Base-by-base conservation (phyloP, 1,284 basidiomycete genomes). In the Phenoliferia sp. region DNA sequence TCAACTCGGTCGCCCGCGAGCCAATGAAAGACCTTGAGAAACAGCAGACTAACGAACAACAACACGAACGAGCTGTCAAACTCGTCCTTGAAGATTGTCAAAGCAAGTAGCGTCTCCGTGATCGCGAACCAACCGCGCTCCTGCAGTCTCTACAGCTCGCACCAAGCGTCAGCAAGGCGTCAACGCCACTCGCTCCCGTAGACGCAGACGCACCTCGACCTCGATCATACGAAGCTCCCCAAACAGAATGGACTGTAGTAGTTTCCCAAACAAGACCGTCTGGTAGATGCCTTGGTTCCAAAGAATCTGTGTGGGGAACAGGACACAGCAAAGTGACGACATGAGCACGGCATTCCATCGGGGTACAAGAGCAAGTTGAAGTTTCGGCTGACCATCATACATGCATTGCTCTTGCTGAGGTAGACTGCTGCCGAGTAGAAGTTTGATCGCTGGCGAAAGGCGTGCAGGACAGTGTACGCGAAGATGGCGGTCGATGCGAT, bases 21-120 rank as follows among this genome's bases (percentile, higher is more conserved):
- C 94, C 94, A 98, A 79, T 99, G 96, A 80, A 99, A 99, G 64
- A 92, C 93, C 79, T 98, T 98, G 75, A 98, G 85, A 75, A 97
- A 95, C 19, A 98, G 85, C 28, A 99, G 82, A 72, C 92, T 86
- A 26, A 90, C 88, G 77, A 97, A 98, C 85, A 97, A 90, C 72
- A 94, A 81, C 44, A 89, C 89, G 78, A 98, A 98, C 1, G 88
- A 86, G n/a, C 89, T 86, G 79, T 96, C 71, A 52, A 79, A 80
- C 73, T 79, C 76, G 77, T 81, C 79, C 66, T 94, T 85, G 81
- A 99, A 99, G 75, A 98, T 97, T 34, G 95, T 95, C 77, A 98
- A 90, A 3, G 95, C 95, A 59, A 99, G 82, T 50, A 99, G 83
- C 7, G 92, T 94, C 79, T 99, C 95, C 0, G 94, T 98, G 64